Conservation (phyloP, 2,329 filamentous ascomycete species). For the Fusarium sp. region DNA sequence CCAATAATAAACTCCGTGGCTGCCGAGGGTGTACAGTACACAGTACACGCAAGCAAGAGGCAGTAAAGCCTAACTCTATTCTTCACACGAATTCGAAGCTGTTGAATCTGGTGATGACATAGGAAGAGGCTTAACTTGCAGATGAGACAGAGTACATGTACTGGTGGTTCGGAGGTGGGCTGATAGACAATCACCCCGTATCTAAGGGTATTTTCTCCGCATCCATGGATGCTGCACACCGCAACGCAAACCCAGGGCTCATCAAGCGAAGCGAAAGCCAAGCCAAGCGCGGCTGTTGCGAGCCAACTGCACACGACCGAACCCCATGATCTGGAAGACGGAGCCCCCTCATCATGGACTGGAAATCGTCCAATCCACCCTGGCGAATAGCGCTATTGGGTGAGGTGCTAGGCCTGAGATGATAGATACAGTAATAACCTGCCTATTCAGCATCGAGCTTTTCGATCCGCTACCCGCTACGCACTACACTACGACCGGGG, state of each 20-base stretch:
- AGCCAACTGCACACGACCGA: constrained; percentile 23
- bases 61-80: background rate
- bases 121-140: constrained; percentile 9
- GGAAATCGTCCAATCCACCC: constrained; percentile 14
- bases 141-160: background rate
- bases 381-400: constrained; percentile 20
- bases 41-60: background rate
- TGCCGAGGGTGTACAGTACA: constrained; percentile 3
- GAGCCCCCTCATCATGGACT: constrained; percentile 14
- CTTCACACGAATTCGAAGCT: background rate
- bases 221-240: constrained; percentile 35
- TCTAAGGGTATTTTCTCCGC: constrained; percentile 30
- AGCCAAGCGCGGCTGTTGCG: constrained; percentile 37
- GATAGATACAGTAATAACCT: background rate
- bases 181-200: constrained; percentile 31
- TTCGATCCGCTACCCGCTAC: background rate
- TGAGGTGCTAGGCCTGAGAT: background rate
- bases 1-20: constrained; percentile 11
- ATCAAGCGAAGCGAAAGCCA: constrained; percentile 25
- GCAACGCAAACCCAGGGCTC: constrained; percentile 35
- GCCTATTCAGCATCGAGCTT: background rate
- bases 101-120: constrained; percentile 9
- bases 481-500: constrained; percentile 14
- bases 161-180: constrained; percentile 28
- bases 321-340: constrained; percentile 24